These are phyloP conservation scores for Cornus controversa DNA, from an alignment of 148 eudicot genomes.

Conservation along the genomic window DNA sequence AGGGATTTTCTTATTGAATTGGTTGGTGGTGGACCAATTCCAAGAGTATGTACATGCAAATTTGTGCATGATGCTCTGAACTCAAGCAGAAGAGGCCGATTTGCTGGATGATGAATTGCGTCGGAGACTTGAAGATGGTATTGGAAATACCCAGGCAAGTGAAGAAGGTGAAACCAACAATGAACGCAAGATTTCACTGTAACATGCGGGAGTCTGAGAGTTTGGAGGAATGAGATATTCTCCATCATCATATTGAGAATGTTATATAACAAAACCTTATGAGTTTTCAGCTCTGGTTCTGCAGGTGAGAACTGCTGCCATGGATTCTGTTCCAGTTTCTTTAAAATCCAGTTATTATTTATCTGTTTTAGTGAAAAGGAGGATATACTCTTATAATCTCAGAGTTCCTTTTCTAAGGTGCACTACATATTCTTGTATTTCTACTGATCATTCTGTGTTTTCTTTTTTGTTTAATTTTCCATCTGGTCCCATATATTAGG, in stretches of 20 bases:
- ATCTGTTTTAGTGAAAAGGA: too few relatives aligned
- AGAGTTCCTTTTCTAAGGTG: not conserved
- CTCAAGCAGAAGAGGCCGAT: slow-evolving; percentile 34
- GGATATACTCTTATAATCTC: not conserved
- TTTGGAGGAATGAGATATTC: not conserved
- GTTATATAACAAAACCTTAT: not conserved
- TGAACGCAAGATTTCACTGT: slow-evolving; percentile 29
- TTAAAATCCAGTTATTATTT: not conserved
- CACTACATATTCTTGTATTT: not conserved
- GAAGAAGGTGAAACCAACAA: slow-evolving; percentile 64
- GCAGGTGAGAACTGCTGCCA: not conserved
- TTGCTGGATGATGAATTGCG: slow-evolving; percentile 43
- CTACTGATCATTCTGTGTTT: not conserved
- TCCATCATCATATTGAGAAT: not conserved
- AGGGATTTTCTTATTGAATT: slow-evolving; percentile 57
- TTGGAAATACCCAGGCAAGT: slow-evolving; percentile 40
- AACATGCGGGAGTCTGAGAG: slow-evolving; percentile 10
- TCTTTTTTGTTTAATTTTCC: not conserved
- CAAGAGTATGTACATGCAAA: slow-evolving; percentile 77
- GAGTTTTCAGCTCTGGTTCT: too few relatives aligned
- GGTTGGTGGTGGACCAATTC: slow-evolving; percentile 61
- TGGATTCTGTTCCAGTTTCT: not conserved
- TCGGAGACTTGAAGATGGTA: slow-evolving; percentile 54
- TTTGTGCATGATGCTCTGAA: slow-evolving; percentile 44
- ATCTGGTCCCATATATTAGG: not conserved